Conservation (phyloP, 2,329 filamentous ascomycete genomes). For the Colletotrichum sidae region DNA sequence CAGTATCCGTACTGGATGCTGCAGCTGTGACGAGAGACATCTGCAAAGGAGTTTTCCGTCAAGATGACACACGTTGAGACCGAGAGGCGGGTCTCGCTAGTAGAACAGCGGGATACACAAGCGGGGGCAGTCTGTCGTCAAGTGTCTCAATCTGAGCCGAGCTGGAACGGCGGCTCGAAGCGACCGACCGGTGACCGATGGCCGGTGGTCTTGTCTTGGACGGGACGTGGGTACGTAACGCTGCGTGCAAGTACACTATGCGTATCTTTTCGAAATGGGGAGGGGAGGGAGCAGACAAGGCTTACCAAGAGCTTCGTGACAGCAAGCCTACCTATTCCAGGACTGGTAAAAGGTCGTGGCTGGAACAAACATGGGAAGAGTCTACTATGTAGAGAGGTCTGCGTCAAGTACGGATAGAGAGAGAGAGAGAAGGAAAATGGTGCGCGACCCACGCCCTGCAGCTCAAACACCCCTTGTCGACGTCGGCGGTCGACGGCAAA, state of each 20-base stretch:
- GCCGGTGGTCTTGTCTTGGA: too few relatives aligned
- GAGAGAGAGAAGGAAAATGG: slow-evolving; percentile 13
- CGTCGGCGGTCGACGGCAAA: slow-evolving; percentile 1
- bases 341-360: slow-evolving; percentile 18
- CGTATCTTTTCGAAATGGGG: too few relatives aligned
- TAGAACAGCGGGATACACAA: slow-evolving; percentile 3
- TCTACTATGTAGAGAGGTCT: not conserved
- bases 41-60: too few relatives aligned
- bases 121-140: slow-evolving; percentile 12
- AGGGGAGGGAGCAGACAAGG: too few relatives aligned
- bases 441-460: slow-evolving; percentile 15
- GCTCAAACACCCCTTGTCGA: not conserved
- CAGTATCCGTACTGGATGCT: too few relatives aligned
- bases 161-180: slow-evolving; percentile 27
- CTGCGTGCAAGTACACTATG: too few relatives aligned
- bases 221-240: too few relatives aligned
- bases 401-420: not conserved
- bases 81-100: slow-evolving; percentile 5
- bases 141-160: slow-evolving; percentile 22
- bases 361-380: slow-evolving; percentile 11
- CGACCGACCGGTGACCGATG: slow-evolving; percentile 17
- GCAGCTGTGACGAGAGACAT: too few relatives aligned
- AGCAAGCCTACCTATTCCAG: not conserved
- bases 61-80: slow-evolving; percentile 4
- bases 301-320: not conserved